Conservation (phyloP, 2,329 filamentous ascomycete genomes). For the Didymella pinodella region DNA sequence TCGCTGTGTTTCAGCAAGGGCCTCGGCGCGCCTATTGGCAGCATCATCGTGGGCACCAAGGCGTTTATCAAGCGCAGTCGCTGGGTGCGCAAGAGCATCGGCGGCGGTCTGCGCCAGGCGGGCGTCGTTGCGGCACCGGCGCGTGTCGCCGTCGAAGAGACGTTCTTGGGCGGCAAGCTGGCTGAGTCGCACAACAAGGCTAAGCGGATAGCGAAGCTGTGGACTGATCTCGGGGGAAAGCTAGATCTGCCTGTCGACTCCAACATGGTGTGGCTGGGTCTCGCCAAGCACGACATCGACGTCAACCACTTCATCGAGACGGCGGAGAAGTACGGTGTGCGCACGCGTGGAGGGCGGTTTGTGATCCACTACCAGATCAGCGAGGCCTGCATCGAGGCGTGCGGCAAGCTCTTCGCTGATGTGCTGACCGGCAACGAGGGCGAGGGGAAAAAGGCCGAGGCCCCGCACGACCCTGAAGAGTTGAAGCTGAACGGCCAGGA, state of each 20-base stretch:
- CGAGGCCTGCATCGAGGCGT: constrained; percentile 63
- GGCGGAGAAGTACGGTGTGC: constrained; percentile 66
- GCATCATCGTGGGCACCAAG: constrained; percentile 70
- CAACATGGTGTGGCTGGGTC: constrained; percentile 91
- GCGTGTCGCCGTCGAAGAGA: constrained; percentile 79
- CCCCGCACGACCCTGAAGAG: constrained; percentile 33
- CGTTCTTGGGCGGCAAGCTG: constrained; percentile 74
- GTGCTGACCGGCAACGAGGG: constrained; percentile 33
- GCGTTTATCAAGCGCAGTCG: constrained; percentile 70
- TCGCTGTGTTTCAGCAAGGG: constrained; percentile 85
- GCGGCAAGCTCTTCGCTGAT: constrained; percentile 34
- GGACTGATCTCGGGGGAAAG: constrained; percentile 74
- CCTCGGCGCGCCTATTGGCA: constrained; percentile 81
- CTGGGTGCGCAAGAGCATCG: constrained; percentile 82
- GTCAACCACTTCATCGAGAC: constrained; percentile 62
- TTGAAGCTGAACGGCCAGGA: constrained; percentile 42
- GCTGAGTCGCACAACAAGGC: constrained; percentile 68
- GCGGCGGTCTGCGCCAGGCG: constrained; percentile 78
- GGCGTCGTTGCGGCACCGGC: constrained; percentile 80
- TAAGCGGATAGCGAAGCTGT: constrained; percentile 68
- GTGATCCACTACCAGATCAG: constrained; percentile 79
- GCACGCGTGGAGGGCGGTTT: constrained; percentile 64
- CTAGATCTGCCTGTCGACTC: constrained; percentile 76
- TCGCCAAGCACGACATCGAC: constrained; percentile 66
- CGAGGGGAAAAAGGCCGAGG: constrained; percentile 30